These are phyloP conservation scores for Cladobotryum protrusum DNA, from an alignment of 2,329 filamentous ascomycete species.

Conservation along the genomic window DNA sequence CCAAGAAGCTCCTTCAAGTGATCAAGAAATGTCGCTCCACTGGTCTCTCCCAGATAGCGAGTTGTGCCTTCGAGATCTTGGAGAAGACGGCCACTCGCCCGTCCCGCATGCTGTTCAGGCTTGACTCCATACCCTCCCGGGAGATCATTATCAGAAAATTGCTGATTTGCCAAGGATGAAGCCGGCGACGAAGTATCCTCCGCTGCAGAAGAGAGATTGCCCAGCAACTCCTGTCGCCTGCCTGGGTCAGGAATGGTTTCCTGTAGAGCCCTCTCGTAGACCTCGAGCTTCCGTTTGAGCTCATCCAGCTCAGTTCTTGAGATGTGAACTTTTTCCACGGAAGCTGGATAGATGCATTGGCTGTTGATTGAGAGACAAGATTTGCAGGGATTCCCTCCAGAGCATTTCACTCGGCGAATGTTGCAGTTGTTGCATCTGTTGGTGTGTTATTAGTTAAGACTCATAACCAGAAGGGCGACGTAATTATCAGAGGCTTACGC, in stretches of 20 bases:
- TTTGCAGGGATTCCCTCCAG: constrained; percentile 41
- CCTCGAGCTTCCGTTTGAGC: constrained; percentile 31
- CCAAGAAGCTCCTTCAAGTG: constrained; percentile 42
- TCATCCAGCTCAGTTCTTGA: constrained; percentile 36
- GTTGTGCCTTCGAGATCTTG: constrained; percentile 38
- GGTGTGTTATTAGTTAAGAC: neutral
- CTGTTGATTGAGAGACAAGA: constrained; percentile 38
- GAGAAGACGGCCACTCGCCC: constrained; percentile 31
- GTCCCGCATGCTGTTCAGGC: constrained; percentile 10
- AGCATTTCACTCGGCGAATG: constrained; percentile 46
- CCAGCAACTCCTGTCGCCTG: constrained; percentile 28
- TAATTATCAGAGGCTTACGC: constrained; percentile 29
- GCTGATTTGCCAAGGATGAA: constrained; percentile 8
- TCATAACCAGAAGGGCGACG: neutral
- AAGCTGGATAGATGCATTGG: constrained; percentile 42
- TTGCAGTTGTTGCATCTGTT: constrained; percentile 48
- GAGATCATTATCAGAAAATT: neutral
- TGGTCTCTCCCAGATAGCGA: constrained; percentile 44
- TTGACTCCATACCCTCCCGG: constrained; percentile 10
- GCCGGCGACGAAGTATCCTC: constrained; percentile 16
- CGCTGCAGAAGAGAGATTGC: constrained; percentile 18
- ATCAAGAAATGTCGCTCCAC: constrained; percentile 45
- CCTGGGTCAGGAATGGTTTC: constrained; percentile 31
- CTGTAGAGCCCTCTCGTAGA: constrained; percentile 35
- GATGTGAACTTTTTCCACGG: constrained; percentile 38